Evolutionary conservation across 305 asterid species (phyloP).

Genomic region (Fraxinus platypoda): DNA sequence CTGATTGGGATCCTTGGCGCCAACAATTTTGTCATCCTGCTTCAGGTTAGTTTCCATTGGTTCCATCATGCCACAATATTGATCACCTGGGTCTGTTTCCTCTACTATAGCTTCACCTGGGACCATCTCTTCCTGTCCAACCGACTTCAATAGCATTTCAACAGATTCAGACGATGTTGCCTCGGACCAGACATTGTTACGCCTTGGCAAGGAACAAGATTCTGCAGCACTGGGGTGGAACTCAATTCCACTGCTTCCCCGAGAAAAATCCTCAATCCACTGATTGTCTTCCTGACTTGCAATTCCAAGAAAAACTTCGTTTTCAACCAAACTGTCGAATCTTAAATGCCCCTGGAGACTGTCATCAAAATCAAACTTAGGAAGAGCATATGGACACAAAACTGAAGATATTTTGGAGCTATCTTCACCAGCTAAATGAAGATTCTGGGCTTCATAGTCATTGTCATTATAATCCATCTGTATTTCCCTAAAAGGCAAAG

Average conservation of each 20-base stretch:
- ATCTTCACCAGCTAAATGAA: conserved; percentile 84
- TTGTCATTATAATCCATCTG: conserved; percentile 95
- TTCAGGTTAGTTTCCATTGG: conserved; percentile 40
- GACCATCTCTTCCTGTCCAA: conserved; percentile 89
- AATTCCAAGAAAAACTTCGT: conserved; percentile 98
- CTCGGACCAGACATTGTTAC: conserved; percentile 98
- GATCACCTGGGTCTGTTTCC: conserved; percentile 57
- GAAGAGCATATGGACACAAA: conserved; percentile 83
- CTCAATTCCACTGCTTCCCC: conserved; percentile 76
- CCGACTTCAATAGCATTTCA: conserved; percentile 93
- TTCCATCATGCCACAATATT: conserved; percentile 42
- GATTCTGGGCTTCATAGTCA: conserved; percentile 80
- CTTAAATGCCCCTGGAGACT: conserved; percentile 78
- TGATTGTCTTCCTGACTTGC: conserved; percentile 92
- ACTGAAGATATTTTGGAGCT: conserved; percentile 80
- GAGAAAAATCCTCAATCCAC: conserved; percentile 98
- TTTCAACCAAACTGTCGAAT: conserved; percentile 94
- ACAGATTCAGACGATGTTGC: conserved; percentile 99
- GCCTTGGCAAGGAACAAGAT: conserved; percentile 88
- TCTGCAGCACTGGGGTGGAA: conserved; percentile 82
- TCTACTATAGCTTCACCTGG: conserved; percentile 53
- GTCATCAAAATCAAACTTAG: conserved; percentile 96
- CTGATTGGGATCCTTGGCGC: conserved; percentile 30
- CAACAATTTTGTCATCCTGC: conserved; percentile 42
- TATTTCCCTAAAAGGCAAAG: conserved; percentile 50